These are phyloP conservation scores for Plasmodium berghei DNA, from an alignment of 169 alveolate species.

Conservation along the genomic window DNA sequence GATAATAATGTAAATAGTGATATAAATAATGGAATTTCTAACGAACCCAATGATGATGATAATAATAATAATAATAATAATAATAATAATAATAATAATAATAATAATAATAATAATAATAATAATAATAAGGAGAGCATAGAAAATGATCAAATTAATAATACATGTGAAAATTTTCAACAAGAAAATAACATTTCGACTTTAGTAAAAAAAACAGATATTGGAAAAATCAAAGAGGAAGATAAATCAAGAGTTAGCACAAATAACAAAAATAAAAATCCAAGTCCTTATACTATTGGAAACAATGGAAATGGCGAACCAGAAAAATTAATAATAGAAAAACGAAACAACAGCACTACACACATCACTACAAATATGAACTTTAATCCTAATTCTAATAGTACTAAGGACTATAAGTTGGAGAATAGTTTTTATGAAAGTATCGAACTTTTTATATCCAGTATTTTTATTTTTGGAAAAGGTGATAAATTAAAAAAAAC, in stretches of 20 bases:
- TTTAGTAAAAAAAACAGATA: background rate
- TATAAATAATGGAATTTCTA: background rate
- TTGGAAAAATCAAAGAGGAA: background rate
- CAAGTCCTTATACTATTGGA: background rate
- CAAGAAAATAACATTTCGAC: background rate
- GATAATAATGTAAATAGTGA: background rate
- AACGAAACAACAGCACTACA: background rate
- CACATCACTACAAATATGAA: background rate
- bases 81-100: background rate
- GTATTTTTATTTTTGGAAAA: slow-evolving; percentile 64
- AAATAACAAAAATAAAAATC: background rate
- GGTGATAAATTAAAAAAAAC: slow-evolving; percentile 16
- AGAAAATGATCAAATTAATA: background rate
- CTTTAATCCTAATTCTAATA: slow-evolving; percentile 1
- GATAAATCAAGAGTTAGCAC: background rate
- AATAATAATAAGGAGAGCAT: background rate
- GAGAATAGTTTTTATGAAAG: slow-evolving; percentile 36
- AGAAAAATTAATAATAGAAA: slow-evolving; percentile 6
- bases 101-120: too few species aligned
- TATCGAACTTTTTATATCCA: slow-evolving; percentile 29
- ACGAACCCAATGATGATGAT: background rate
- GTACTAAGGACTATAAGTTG: slow-evolving; percentile 35
- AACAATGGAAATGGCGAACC: background rate
- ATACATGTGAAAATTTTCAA: background rate
- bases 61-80: too few species aligned